Conservation (phyloP, 1,284 basidiomycete genomes). For the Trichosporon asahii region DNA sequence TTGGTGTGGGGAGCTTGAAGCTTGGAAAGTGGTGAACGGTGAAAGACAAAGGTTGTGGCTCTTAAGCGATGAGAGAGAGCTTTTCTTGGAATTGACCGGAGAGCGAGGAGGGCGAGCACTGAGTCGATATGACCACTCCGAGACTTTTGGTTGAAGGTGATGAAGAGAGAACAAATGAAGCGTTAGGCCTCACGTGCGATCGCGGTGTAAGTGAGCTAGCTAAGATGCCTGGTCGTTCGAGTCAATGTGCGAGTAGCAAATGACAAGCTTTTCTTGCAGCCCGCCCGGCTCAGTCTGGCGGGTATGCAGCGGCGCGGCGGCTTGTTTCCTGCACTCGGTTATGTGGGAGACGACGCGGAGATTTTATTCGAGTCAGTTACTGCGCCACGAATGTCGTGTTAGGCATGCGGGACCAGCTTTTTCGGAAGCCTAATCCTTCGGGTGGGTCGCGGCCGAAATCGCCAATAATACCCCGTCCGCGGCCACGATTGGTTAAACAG, state of each 20-base stretch:
- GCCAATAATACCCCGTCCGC: neutral
- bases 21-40: no score
- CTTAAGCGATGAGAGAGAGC: neutral
- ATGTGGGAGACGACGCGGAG: constrained; percentile 3
- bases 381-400: neutral
- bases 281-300: constrained; percentile 4
- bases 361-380: constrained; percentile 3
- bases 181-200: neutral
- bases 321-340: neutral
- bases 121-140: constrained; percentile 9
- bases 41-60: neutral
- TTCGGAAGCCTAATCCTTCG: neutral
- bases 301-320: neutral
- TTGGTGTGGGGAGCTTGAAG: neutral
- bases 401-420: neutral
- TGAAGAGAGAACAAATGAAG: neutral
- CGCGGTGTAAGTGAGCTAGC: neutral
- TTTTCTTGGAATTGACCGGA: neutral
- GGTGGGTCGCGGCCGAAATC: constrained; percentile 2
- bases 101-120: neutral
- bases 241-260: constrained; percentile 10
- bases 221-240: constrained; percentile 5
- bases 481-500: neutral
- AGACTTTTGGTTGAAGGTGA: constrained; percentile 4
- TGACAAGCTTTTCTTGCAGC: constrained; percentile 1